phyloP scores from a whole-genome alignment of 1,284 basidiomycete species.

The Trametes pubescens region DNA sequence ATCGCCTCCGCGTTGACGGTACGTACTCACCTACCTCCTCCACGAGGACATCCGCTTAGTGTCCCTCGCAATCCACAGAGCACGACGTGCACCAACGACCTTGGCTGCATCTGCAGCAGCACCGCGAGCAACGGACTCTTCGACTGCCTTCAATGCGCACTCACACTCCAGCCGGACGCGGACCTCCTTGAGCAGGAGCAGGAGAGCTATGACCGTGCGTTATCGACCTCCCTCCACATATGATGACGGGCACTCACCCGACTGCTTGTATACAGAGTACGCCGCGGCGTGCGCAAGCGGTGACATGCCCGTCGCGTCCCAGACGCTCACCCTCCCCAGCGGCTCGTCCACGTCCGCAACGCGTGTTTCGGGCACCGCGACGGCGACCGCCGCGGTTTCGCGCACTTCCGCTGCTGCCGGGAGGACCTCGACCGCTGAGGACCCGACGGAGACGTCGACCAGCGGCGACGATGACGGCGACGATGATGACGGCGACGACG shows the following conservation, averaged over 20 bases:
- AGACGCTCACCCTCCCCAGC: constrained; percentile 23
- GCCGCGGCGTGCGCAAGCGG: constrained; percentile 16
- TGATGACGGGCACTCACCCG: not conserved
- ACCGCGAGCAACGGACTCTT: constrained; percentile 23
- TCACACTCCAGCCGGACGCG: constrained; percentile 19
- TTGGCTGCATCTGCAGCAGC: constrained; percentile 30
- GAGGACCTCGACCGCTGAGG: not conserved
- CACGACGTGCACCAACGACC: constrained; percentile 20
- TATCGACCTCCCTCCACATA: not conserved
- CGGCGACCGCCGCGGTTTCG: not conserved
- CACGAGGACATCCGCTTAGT: not conserved
- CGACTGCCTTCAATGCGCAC: constrained; percentile 31
- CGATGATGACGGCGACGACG: not conserved
- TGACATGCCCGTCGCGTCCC: constrained; percentile 1
- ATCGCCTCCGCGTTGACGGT: constrained; percentile 24
- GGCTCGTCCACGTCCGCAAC: constrained; percentile 6
- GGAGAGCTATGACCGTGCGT: constrained; percentile 21
- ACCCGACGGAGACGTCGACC: constrained; percentile 1
- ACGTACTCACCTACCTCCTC: not conserved
- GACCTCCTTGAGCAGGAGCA: constrained; percentile 18
- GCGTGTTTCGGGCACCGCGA: not conserved
- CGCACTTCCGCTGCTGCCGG: not conserved
- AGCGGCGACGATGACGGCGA: not conserved
- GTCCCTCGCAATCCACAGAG: constrained; percentile 1
- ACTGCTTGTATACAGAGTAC: constrained; percentile 14